Base-by-base conservation (phyloP, 768 basidiomycete genomes). In the Pleurotus citrinopileatus region DNA sequence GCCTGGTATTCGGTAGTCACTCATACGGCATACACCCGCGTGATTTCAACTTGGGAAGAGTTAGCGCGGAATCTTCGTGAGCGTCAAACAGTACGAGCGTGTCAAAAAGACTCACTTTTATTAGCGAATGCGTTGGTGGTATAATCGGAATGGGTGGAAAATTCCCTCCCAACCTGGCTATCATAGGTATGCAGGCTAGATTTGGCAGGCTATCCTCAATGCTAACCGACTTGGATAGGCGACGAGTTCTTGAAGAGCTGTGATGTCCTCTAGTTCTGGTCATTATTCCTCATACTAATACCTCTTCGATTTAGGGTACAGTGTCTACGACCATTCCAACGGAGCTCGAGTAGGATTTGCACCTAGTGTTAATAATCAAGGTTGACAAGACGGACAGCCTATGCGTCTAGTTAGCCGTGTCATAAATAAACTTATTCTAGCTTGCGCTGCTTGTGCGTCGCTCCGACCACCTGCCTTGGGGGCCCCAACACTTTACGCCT, bases 241-340 rank as follows among this genome's bases (percentile, higher is more conserved):
- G 84, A 79, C 63, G 78, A 76, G 59, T 86, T 88, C 61, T 62
- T 87, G 42, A 88, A 87, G 69, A 84, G 81, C 8, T 88, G 86
- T 83, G 56, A 63, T 81, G 45, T 22, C 12, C 19, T 2, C 2
- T 2, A 26, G 10, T 32, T 9, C 7, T 34, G 8, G 9, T 12
- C 8, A 22, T 17, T 8, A 3, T 22, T 12, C 10, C 2, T 2
- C 4, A 29, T 37, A 17, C 48, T 17, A n/a, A 17, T n/a, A 15
- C 12, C 9, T 19, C 27, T 32, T 46, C 2, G 9, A 26, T 23
- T 25, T 53, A 86, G 83, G 83, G 79, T 82, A 87, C 61, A 71
- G 79, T 4, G 70, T 78, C 22, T 87, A 77, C 60, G 86, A 87
- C 64, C 83, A 85, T 55, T 71, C 77, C 3, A 71, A 79, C 27